Conservation (phyloP, 163 green algal genomes). For the Prototheca cutis region DNA sequence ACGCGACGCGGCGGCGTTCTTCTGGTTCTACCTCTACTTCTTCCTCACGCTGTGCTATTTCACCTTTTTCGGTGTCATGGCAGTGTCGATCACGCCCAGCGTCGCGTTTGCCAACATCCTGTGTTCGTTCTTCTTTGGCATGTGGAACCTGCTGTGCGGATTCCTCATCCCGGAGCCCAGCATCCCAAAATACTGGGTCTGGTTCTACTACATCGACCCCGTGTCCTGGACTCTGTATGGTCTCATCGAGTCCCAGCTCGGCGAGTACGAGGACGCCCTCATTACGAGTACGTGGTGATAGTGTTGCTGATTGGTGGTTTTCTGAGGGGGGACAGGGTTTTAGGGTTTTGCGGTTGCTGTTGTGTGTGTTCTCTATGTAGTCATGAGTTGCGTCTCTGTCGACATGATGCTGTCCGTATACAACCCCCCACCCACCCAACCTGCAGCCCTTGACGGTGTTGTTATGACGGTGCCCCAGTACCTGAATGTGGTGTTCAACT, state of each 20-base stretch:
- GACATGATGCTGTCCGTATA: background rate
- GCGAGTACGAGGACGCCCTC: slow-evolving; percentile 17
- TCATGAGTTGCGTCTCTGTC: background rate
- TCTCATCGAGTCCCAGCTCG: slow-evolving; percentile 50
- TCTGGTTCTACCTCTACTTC: slow-evolving; percentile 33
- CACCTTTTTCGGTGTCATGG: slow-evolving; percentile 27
- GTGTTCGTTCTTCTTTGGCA: slow-evolving; percentile 29
- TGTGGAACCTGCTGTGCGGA: slow-evolving; percentile 32
- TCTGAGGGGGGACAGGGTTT: background rate
- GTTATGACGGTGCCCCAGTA: slow-evolving; percentile 2
- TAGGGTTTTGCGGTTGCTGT: background rate
- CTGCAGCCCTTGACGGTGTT: slow-evolving; percentile 1
- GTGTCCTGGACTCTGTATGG: slow-evolving; percentile 56
- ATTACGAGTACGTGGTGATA: slow-evolving; percentile 7
- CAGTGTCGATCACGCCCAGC: slow-evolving; percentile 28
- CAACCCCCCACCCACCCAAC: background rate
- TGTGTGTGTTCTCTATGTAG: background rate
- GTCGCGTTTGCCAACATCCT: slow-evolving; percentile 23
- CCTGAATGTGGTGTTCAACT: slow-evolving; percentile 14
- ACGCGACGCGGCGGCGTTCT: slow-evolving; percentile 23
- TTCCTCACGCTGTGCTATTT: slow-evolving; percentile 24
- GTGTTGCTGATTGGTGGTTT: background rate
- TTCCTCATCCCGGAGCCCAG: slow-evolving; percentile 6
- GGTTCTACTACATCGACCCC: slow-evolving; percentile 24
- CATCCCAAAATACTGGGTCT: slow-evolving; percentile 11